A percentile compares a stretch with the other conserved stretches of the same genome.
Evolutionary conservation across 2,329 filamentous ascomycete species (phyloP).

Genomic region (Penicillium glabrum): DNA sequence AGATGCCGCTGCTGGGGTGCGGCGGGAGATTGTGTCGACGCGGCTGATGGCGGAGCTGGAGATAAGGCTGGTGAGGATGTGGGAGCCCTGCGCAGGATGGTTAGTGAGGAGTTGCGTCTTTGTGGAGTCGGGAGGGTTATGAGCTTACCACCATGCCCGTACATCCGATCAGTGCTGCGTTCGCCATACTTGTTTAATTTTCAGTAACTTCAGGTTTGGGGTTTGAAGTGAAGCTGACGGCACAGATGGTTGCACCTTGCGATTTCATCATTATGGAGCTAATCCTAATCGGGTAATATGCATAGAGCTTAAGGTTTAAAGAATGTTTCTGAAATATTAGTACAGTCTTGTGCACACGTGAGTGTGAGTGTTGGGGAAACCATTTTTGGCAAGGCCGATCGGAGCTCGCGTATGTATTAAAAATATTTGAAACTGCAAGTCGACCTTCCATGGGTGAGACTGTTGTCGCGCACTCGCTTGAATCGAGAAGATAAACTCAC

Average conservation of each 20-base stretch:
- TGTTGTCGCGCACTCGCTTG: no score
- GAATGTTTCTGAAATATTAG: no score
- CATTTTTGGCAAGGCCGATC: no score
- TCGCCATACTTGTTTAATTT: constrained; percentile 37
- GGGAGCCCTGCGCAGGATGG: constrained; percentile 56
- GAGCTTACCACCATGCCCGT: constrained; percentile 53
- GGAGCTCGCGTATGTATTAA: no score
- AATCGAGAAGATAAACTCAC: no score
- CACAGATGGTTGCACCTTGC: not conserved
- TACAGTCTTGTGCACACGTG: no score
- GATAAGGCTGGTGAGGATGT: constrained; percentile 65
- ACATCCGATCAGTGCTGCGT: constrained; percentile 45
- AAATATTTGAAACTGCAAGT: no score
- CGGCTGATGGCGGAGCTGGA: constrained; percentile 37
- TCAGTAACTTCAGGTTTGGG: not conserved
- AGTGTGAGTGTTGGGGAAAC: no score
- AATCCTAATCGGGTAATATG: constrained; percentile 1
- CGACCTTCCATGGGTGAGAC: no score
- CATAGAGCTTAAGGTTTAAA: not conserved
- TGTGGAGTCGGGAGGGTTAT: not conserved
- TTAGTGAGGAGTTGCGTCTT: constrained; percentile 2
- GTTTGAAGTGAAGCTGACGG: not conserved
- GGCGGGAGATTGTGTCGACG: constrained; percentile 49
- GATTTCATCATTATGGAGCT: not conserved
- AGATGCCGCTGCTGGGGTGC: constrained; percentile 40